Conservation (phyloP, 805 yeast genomes). For the Saccharomycopsis synnaedendra region DNA sequence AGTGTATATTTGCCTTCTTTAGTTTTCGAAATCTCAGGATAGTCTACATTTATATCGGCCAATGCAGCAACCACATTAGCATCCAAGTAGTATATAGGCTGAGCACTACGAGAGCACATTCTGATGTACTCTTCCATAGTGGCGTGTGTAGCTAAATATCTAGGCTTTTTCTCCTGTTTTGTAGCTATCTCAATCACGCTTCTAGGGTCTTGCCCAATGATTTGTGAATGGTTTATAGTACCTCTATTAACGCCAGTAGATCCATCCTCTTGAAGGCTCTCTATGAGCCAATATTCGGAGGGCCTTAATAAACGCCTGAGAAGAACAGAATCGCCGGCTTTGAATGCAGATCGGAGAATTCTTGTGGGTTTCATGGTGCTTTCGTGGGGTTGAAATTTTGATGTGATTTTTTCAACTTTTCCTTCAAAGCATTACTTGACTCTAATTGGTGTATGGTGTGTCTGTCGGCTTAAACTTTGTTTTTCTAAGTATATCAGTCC, state of each 20-base stretch:
- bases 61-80: constrained; percentile 35
- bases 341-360: no score
- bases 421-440: no score
- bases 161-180: background rate
- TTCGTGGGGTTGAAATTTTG: no score
- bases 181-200: constrained; percentile 21
- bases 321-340: constrained; percentile 21
- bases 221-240: constrained; percentile 25
- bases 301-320: constrained; percentile 21
- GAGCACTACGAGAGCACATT: constrained; percentile 31
- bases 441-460: no score
- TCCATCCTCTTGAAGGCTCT: constrained; percentile 20
- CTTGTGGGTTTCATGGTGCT: no score
- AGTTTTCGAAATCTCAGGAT: constrained; percentile 21
- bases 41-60: constrained; percentile 35
- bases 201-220: constrained; percentile 29
- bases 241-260: constrained; percentile 17
- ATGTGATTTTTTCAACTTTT: no score
- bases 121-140: constrained; percentile 37
- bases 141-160: constrained; percentile 19
- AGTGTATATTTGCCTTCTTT: constrained; percentile 4
- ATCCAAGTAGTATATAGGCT: constrained; percentile 40
- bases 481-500: no score
- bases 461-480: no score
- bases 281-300: constrained; percentile 22